Percentiles rank a stretch among this genome's conserved stretches.
phyloP scores from a whole-genome alignment of 2,329 filamentous ascomycete genomes.

The Metarhizium robertsii region DNA sequence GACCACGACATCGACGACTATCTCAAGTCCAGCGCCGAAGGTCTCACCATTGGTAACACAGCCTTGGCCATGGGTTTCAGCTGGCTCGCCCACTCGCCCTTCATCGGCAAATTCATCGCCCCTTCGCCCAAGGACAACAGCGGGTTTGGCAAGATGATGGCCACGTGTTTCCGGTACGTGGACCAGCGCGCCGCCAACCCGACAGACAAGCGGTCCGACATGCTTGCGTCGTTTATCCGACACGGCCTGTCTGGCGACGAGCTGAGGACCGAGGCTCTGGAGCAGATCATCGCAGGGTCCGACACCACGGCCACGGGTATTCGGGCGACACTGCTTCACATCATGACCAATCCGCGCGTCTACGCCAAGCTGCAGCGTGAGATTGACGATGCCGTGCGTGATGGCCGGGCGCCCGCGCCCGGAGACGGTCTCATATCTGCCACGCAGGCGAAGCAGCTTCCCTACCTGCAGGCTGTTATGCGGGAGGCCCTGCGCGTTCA shows the following conservation, averaged over 20 bases:
- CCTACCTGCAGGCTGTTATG: conserved; percentile 36
- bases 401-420: conserved; percentile 12
- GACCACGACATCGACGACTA: conserved; percentile 36
- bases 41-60: conserved; percentile 16
- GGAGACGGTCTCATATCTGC: conserved; percentile 14
- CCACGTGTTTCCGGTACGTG: conserved; percentile 17
- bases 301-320: conserved; percentile 35
- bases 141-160: conserved; percentile 26
- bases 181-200: conserved; percentile 16
- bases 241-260: conserved; percentile 25
- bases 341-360: conserved; percentile 38
- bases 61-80: conserved; percentile 18
- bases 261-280: conserved; percentile 21
- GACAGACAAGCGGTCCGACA: conserved; percentile 23
- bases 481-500: conserved; percentile 28
- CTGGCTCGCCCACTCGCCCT: conserved; percentile 19
- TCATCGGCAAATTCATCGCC: conserved; percentile 17
- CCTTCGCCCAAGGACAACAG: conserved; percentile 18
- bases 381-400: conserved; percentile 36
- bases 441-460: conserved; percentile 26
- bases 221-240: conserved; percentile 32
- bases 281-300: conserved; percentile 36
- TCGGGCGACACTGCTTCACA: conserved; percentile 39
- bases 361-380: conserved; percentile 38
- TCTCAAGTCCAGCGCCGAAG: conserved; percentile 24